Evolutionary conservation across 1,139 yeast species (phyloP), one percentile per base, ranked within the genome.

Genomic region (Taphrina flavorubra): DNA sequence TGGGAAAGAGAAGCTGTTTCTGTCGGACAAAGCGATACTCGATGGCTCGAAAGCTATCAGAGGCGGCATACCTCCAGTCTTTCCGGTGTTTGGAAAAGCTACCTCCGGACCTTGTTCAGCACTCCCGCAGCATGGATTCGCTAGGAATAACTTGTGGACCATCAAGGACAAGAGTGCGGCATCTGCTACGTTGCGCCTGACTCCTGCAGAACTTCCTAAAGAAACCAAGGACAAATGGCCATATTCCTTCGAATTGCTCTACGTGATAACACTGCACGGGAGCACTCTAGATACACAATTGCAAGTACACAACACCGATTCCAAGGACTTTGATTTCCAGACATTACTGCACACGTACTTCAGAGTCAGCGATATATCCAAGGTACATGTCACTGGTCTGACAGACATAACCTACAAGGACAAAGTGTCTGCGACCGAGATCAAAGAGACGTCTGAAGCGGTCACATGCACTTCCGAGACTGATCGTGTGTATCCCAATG

Each of bases 291-390:
- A 81, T 73, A 89, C 97, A 10, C 78, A 83, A 39, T 86, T 94
- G 74, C 91, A 88, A 70, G 90, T 94, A 51, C 86, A 84, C 74
- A 94, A 94, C 78, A 94, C 89, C 69, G 77, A 72, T 53, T 74
- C 76, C 56, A 76, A 85, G 2, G 63, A 49, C 44, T 90, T 91
- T 81, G 92, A 88, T 72, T 94, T 92, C 85, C 90, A 92, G 78
- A 91, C 97, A 89, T 84, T 94, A 72, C 92, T 94, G 87, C 99
- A 94, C 80, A 90, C 97, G n/a, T 94, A 94, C 78, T 84, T 88
- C 78, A 81, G 82, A 65, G 63, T 70, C 10, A 25, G 53, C 39
- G 97, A 92, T 75, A 86, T 94, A 73, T 87, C 88, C 70, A 91
- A 88, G 72, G 85, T 88, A 0, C 80, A 88, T 72, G 92, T 94